Conservation (phyloP, 225 moss, liverwort and hornwort species). For the Polytrichum commune region DNA sequence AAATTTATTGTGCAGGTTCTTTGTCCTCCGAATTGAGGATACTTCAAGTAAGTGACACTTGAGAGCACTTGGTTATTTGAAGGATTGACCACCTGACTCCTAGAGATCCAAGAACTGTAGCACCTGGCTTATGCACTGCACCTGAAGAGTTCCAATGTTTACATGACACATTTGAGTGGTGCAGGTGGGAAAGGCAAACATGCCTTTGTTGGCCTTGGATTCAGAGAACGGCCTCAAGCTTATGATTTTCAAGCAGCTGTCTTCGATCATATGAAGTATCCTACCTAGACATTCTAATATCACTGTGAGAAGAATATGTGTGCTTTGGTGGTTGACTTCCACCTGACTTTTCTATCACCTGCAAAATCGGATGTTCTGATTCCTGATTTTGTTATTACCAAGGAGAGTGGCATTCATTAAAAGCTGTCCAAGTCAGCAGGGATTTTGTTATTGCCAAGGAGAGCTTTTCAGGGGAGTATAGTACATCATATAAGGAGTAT, state of each 20-base stretch:
- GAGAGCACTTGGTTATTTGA: background rate
- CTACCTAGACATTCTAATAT: background rate
- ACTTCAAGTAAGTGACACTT: conserved; percentile 51
- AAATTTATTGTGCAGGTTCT: conserved; percentile 71
- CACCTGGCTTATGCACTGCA: background rate
- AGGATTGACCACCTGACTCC: background rate
- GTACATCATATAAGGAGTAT: no score
- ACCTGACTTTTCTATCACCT: no score
- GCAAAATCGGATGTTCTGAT: no score
- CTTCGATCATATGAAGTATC: conserved; percentile 94
- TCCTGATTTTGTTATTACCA: no score
- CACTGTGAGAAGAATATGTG: no score
- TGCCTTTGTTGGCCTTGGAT: conserved; percentile 95
- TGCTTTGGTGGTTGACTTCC: no score
- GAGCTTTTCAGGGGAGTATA: no score
- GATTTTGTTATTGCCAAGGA: no score
- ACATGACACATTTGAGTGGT: conserved; percentile 11
- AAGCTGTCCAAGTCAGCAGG: no score
- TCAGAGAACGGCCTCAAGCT: conserved; percentile 91
- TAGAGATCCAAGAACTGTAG: background rate
- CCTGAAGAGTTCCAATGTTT: background rate
- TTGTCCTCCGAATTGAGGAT: conserved; percentile 95
- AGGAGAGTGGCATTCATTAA: background rate
- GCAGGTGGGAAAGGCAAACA: conserved; percentile 73
- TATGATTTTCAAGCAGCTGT: conserved; percentile 99